Evolutionary conservation across 805 yeast genomes (phyloP).

Genomic region (Phaffomyces antillensis): DNA sequence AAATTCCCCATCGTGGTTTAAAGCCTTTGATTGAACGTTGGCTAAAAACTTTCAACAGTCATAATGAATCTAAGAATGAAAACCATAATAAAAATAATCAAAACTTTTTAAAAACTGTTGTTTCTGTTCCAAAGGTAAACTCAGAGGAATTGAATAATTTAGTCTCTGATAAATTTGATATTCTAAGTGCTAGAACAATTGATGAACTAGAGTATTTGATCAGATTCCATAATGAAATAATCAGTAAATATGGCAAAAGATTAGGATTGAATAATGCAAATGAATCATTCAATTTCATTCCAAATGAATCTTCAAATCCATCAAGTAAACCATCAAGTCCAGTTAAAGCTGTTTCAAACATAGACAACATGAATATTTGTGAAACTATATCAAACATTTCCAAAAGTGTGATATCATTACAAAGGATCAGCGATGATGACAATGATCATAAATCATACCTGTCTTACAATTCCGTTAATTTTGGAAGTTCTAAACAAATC

Average conservation of each 20-base stretch:
- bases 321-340: not conserved
- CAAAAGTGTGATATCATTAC: constrained; percentile 17
- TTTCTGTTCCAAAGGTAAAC: constrained; percentile 19
- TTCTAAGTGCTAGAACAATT: constrained; percentile 62
- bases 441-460: constrained; percentile 36
- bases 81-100: constrained; percentile 13
- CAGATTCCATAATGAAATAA: constrained; percentile 36
- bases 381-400: constrained; percentile 22
- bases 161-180: constrained; percentile 43
- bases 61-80: constrained; percentile 8
- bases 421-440: constrained; percentile 4
- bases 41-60: constrained; percentile 15
- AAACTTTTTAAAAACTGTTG: constrained; percentile 22
- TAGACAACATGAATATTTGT: constrained; percentile 24
- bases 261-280: constrained; percentile 4
- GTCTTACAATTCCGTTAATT: constrained; percentile 48
- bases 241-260: constrained; percentile 19
- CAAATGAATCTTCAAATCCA: constrained; percentile 1
- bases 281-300: constrained; percentile 18
- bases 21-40: constrained; percentile 17
- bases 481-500: not conserved
- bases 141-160: constrained; percentile 29
- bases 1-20: constrained; percentile 13
- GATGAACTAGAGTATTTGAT: constrained; percentile 58
- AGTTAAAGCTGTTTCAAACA: constrained; percentile 12